phyloP scores from a whole-genome alignment of 257 asterid genomes.

The Handroanthus guayacan region DNA sequence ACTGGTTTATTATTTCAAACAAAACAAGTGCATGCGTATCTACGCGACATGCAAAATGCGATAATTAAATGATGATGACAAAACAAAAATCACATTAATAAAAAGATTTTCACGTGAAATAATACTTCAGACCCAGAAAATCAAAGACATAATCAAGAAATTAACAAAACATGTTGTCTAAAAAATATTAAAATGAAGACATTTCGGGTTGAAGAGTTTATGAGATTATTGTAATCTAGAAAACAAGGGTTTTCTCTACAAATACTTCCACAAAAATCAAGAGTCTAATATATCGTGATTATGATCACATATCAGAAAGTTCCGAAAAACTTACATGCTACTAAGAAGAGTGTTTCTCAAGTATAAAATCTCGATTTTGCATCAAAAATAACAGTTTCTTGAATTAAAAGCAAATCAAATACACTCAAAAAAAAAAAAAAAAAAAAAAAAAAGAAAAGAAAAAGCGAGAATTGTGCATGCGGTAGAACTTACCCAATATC shows the following conservation, averaged over 20 bases:
- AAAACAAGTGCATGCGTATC: background rate
- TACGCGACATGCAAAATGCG: background rate
- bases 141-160: background rate
- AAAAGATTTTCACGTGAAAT: background rate
- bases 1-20: background rate
- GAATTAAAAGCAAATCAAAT: constrained; percentile 6
- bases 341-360: background rate
- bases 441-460: background rate
- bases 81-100: background rate
- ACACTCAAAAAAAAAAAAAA: background rate
- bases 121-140: background rate
- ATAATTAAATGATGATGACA: background rate
- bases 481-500: constrained; percentile 37
- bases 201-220: background rate
- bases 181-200: background rate
- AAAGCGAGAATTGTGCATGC: constrained; percentile 25
- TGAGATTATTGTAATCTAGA: background rate
- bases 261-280: background rate
- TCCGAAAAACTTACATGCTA: background rate
- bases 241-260: background rate
- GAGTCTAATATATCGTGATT: background rate
- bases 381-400: background rate
- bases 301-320: background rate
- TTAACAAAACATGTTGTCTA: background rate
- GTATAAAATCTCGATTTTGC: background rate